Conservation (phyloP, 2,329 filamentous ascomycete genomes). For the Aciculosporium take region DNA sequence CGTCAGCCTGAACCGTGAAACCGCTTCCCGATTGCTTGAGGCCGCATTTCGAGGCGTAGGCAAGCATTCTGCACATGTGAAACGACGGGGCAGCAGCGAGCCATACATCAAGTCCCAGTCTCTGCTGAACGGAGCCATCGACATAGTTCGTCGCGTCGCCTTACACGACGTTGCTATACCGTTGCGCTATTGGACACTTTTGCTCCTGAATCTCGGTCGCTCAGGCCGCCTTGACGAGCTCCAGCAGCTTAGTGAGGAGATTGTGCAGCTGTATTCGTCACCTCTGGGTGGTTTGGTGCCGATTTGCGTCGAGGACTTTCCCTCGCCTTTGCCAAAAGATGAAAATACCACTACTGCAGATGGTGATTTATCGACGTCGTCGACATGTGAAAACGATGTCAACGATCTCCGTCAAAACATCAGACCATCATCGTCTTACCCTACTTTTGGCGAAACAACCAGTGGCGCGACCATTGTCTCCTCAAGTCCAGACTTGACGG, state of each 20-base stretch:
- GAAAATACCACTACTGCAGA: background rate
- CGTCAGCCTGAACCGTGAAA: constrained; percentile 15
- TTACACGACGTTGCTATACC: constrained; percentile 21
- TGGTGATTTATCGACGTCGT: background rate
- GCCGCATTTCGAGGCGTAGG: constrained; percentile 15
- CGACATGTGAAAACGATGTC: background rate
- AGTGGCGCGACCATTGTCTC: no score
- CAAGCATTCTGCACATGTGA: constrained; percentile 12
- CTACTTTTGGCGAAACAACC: background rate
- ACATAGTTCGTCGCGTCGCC: constrained; percentile 15
- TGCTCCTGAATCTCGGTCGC: constrained; percentile 30
- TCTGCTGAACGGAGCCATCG: constrained; percentile 18
- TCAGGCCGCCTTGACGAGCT: constrained; percentile 30
- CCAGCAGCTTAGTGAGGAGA: constrained; percentile 27
- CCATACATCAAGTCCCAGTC: constrained; percentile 2
- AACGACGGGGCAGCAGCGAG: background rate
- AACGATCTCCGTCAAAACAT: background rate
- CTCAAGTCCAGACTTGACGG: background rate
- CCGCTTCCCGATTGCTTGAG: constrained; percentile 14
- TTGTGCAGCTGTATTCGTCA: constrained; percentile 25
- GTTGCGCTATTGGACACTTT: constrained; percentile 25
- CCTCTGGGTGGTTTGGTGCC: constrained; percentile 22
- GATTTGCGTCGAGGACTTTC: constrained; percentile 30
- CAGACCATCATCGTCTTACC: background rate
- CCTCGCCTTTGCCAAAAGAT: constrained; percentile 4